Base-by-base conservation (phyloP, 1,284 basidiomycete genomes). In the Taiwanofungus camphoratus region DNA sequence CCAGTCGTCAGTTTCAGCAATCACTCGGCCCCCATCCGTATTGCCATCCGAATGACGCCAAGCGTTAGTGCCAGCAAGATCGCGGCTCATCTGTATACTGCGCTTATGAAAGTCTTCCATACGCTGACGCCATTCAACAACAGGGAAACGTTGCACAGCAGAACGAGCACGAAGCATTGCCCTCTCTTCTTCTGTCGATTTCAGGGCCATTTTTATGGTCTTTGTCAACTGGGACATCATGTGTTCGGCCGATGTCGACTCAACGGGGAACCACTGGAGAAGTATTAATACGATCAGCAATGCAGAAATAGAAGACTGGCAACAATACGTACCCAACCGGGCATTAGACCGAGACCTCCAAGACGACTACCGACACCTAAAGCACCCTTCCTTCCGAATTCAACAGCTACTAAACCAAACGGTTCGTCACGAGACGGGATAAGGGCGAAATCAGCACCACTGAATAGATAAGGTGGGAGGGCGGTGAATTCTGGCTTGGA, bases 381-480 rank as follows among this genome's bases (percentile, higher is more conserved):
- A 48, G 92, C 92, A 74, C 92, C 92, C 67, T 94, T 94, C 55
- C 92, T 75, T 65, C 92, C 92, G 65, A 95, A 95, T 62, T 94
- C 92, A 55, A 95, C 92, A 44, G 92, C 92, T 36, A 94, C 92
- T 39, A 94, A 71, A 71, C 92, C 92, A 66, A 95, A 95, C 1
- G 92, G 92, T 60, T 95, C 92, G 61, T 95, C 92, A 68, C 92
- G 86, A 49, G 89, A 94, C 3, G 92, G 92, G 55, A 95, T 95
- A 42, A 95, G 68, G 18, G 92, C 92, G 53, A 95, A 95, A 62
- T 95, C 92, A 36, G 92, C 92, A 58, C 92, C 92, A 55, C 86
- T 87, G 72, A 94, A 94, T 50, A 95, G 67, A 64, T 89, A 94
- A 0, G 92, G 89, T 4, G 92, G 92, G n/a, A 95, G 71, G 3